Conservation (phyloP, 768 basidiomycete genomes). For the Tylopilus cervinicoccineus region DNA sequence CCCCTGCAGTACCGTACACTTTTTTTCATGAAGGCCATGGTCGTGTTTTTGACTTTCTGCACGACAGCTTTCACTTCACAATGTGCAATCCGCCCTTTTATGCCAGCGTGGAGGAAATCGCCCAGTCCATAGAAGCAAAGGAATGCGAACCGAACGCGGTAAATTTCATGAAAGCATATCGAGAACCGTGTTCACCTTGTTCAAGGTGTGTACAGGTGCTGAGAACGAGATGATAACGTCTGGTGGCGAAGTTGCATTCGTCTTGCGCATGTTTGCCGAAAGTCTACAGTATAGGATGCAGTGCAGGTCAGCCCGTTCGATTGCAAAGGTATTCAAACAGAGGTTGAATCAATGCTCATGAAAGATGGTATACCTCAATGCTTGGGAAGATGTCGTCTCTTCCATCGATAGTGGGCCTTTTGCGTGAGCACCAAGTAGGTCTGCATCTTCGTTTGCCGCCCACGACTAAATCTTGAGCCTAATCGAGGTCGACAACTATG, state of each 20-base stretch:
- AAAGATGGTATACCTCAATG: slow-evolving; percentile 89
- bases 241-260: slow-evolving; percentile 84
- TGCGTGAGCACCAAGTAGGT: slow-evolving; percentile 47
- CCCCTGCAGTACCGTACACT: slow-evolving; percentile 5
- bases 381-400: slow-evolving; percentile 85
- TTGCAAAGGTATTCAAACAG: neutral
- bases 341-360: neutral
- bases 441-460: neutral
- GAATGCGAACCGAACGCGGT: slow-evolving; percentile 68
- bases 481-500: slow-evolving; percentile 79
- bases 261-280: slow-evolving; percentile 72
- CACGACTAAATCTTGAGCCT: neutral
- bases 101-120: slow-evolving; percentile 64
- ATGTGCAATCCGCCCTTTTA: slow-evolving; percentile 99
- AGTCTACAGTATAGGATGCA: slow-evolving; percentile 46
- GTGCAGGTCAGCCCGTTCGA: slow-evolving; percentile 48
- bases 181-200: neutral
- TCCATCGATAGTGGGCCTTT: slow-evolving; percentile 48
- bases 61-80: slow-evolving; percentile 61
- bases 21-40: neutral
- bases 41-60: neutral
- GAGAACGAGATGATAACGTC: slow-evolving; percentile 84
- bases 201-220: slow-evolving; percentile 81
- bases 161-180: slow-evolving; percentile 18
- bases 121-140: slow-evolving; percentile 56